Percentiles rank a stretch among this genome's conserved stretches.
phyloP scores from a whole-genome alignment of 345 rosid genomes.

The Clausena lansium region DNA sequence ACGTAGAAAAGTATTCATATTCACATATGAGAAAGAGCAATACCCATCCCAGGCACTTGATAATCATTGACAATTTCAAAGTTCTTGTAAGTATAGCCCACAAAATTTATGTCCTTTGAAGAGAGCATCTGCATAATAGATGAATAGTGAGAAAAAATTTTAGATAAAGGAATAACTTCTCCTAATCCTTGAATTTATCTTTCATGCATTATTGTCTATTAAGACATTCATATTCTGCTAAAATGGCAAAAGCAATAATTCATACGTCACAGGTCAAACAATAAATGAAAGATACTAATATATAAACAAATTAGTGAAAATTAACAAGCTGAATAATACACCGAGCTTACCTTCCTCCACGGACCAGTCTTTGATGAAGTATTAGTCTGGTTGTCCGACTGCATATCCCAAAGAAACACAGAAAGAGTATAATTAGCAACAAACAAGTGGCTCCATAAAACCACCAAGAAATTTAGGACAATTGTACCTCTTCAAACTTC shows the following conservation, averaged over 20 bases:
- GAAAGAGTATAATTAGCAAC: conserved; percentile 13
- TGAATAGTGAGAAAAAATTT: neutral
- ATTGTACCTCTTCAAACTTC: conserved; percentile 80
- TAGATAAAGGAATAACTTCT: neutral
- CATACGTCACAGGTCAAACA: neutral
- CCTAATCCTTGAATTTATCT: neutral
- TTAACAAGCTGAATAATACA: neutral
- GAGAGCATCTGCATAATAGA: conserved; percentile 63
- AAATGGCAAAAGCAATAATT: neutral
- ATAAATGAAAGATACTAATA: neutral
- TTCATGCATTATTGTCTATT: neutral
- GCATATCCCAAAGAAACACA: conserved; percentile 22
- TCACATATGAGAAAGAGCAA: conserved; percentile 9
- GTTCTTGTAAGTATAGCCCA: conserved; percentile 82
- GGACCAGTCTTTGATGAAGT: conserved; percentile 59
- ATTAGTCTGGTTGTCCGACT: conserved; percentile 41
- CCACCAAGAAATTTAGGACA: conserved; percentile 1
- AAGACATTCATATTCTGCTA: neutral
- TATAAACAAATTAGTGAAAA: neutral
- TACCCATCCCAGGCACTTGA: conserved; percentile 84
- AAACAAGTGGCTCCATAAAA: neutral
- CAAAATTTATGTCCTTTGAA: conserved; percentile 75
- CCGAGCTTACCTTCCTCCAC: conserved; percentile 68
- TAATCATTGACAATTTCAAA: conserved; percentile 83
- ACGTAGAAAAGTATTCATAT: neutral